Base-by-base conservation (phyloP, 176 grass and related monocot genomes). In the Musa acuminata region DNA sequence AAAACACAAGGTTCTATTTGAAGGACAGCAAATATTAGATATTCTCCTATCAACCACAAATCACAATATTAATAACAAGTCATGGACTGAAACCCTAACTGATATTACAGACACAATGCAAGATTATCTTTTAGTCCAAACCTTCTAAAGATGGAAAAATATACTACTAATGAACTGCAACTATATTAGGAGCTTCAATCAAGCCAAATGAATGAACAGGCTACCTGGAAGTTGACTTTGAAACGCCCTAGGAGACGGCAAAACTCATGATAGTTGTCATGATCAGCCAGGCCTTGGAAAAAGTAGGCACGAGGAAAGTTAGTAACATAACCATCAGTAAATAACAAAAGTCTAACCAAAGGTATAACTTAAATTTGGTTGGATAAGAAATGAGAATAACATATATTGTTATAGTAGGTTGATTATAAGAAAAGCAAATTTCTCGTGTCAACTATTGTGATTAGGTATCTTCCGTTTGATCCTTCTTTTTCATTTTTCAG, bases 221-320 rank as follows among this genome's bases (percentile, higher is more conserved):
- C 1, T 20, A 87, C 96, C 96, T 99, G 96, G 74, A 87, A 95
- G 67, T 95, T 99, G 72, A 94, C 91, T 89, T 99, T 99, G 76
- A 99, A 99, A 79, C 96, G 96, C 35, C 96, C 96, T 21, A 99
- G 74, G 53, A 99, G 84, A 51, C 88, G 96, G 78, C 96, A 99
- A 80, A 99, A 99, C 74, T 99, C 96, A 48, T 99, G 96, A 87
- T 99, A 99, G 77, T 99, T 99, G 26, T 90, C 96, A 95, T 99
- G 96, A 91, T 95, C 90, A 87, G 91, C 91, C 73, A 99, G 91
- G 67, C 96, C 96, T 99, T 99, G 78, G 52, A 79, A 72, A 84
- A 84, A 35, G 9, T 57, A 20, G 12, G 17, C 1, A 78, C 10
- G 51, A 51, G 21, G 11, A 43, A 70, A 20, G 3, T 70, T 70